Percentiles rank a stretch among this genome's conserved stretches.
These are phyloP conservation scores for Apiospora sp. DNA, from an alignment of 2,329 filamentous ascomycete species.

Conservation along the genomic window DNA sequence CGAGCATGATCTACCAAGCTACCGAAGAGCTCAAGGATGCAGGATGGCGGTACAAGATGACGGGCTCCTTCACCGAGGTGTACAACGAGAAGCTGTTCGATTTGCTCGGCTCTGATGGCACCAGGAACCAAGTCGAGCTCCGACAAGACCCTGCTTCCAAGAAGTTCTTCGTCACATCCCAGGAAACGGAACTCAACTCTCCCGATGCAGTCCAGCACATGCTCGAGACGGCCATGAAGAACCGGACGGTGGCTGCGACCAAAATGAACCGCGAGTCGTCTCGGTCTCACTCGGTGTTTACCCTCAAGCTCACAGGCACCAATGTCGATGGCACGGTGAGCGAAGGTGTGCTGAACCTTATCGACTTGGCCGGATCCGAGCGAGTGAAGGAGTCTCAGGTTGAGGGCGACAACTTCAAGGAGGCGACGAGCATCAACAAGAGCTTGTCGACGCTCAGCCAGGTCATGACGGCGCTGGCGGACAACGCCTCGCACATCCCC, in stretches of 20 bases:
- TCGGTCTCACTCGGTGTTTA: slow-evolving; percentile 95
- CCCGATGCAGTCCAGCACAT: slow-evolving; percentile 82
- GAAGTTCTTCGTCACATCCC: slow-evolving; percentile 41
- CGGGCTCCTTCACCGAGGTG: slow-evolving; percentile 94
- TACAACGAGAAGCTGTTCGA: slow-evolving; percentile 99
- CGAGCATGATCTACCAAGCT: slow-evolving; percentile 91
- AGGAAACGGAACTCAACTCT: slow-evolving; percentile 69
- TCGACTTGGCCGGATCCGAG: slow-evolving; percentile 94
- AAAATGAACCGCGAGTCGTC: slow-evolving; percentile 96
- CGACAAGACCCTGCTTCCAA: slow-evolving; percentile 70
- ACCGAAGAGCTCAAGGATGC: slow-evolving; percentile 85
- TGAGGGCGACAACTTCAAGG: slow-evolving; percentile 29
- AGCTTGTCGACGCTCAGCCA: slow-evolving; percentile 32
- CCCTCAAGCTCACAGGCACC: slow-evolving; percentile 77
- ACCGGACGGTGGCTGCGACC: slow-evolving; percentile 93
- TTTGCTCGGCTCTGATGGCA: slow-evolving; percentile 70
- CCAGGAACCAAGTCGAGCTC: slow-evolving; percentile 89
- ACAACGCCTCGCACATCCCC: slow-evolving; percentile 28
- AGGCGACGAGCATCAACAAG: slow-evolving; percentile 37
- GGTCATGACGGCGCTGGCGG: slow-evolving; percentile 31
- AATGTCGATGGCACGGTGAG: slow-evolving; percentile 78
- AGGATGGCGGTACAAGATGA: slow-evolving; percentile 93
- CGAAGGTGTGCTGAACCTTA: slow-evolving; percentile 93
- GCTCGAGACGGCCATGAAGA: slow-evolving; percentile 80
- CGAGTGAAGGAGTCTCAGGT: slow-evolving; percentile 57